Conservation (phyloP, 495 filamentous ascomycete genomes). For the Saxophila tyrrhenica region DNA sequence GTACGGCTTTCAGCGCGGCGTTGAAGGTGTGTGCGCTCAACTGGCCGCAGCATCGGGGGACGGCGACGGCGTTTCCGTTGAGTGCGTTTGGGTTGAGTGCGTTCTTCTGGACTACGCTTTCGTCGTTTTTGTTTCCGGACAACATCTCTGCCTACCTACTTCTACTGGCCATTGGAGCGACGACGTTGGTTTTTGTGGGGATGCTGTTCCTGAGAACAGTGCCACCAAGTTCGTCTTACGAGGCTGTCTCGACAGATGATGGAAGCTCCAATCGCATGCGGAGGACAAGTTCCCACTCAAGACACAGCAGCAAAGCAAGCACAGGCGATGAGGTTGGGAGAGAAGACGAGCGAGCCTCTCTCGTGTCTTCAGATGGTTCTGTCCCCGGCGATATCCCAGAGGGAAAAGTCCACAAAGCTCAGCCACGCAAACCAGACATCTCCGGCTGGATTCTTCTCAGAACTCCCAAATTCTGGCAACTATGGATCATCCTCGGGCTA, state of each 20-base stretch:
- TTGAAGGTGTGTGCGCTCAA: conserved; percentile 79
- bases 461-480: conserved; percentile 75
- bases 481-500: conserved; percentile 75
- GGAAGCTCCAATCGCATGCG: conserved; percentile 11
- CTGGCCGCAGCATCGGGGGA: conserved; percentile 83
- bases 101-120: conserved; percentile 81
- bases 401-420: conserved; percentile 44
- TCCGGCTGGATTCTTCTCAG: conserved; percentile 70
- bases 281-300: conserved; percentile 2
- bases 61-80: conserved; percentile 85
- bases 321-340: conserved; percentile 2
- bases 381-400: conserved; percentile 34
- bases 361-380: conserved; percentile 52
- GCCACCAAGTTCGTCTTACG: conserved; percentile 36
- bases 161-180: conserved; percentile 71
- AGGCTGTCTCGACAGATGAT: conserved; percentile 43
- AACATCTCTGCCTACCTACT: conserved; percentile 71
- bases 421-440: conserved; percentile 66
- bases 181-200: conserved; percentile 55
- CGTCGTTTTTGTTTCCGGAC: conserved; percentile 69
- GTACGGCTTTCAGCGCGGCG: conserved; percentile 71
- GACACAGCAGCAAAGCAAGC: conserved; percentile 21
- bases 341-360: conserved; percentile 67
- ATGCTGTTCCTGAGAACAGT: conserved; percentile 39
- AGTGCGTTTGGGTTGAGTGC: conserved; percentile 91